Conservation (phyloP, 176 grass and related monocot genomes). For the Bolboschoenus planiculmis region DNA sequence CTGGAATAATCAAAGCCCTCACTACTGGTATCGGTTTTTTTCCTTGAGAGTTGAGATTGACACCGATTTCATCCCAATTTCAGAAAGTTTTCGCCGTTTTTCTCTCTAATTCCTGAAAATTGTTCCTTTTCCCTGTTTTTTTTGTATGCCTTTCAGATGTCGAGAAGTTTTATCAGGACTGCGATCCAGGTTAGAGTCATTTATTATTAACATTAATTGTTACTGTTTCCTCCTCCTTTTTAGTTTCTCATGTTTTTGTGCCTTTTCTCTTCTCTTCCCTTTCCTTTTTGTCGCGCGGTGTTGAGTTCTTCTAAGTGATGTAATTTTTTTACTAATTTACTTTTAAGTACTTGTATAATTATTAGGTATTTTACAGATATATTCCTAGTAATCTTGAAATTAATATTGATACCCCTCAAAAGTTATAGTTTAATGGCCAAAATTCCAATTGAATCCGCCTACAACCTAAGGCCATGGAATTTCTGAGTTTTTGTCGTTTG, state of each 20-base stretch:
- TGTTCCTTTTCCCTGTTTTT: constrained; percentile 13
- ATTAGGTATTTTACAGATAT: constrained; percentile 3
- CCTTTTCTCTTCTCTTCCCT: neutral
- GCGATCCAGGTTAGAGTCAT: constrained; percentile 63
- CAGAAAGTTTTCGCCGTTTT: neutral
- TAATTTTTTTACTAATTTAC: neutral
- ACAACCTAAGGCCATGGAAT: constrained; percentile 11
- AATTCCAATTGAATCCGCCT: neutral
- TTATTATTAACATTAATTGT: neutral
- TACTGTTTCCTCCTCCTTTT: neutral
- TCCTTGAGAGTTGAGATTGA: neutral
- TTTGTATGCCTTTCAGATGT: constrained; percentile 52
- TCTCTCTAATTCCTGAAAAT: neutral
- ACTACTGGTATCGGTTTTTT: constrained; percentile 44
- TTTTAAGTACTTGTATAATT: neutral
- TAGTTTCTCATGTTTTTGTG: neutral
- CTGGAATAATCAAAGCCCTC: constrained; percentile 90
- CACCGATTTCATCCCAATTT: neutral
- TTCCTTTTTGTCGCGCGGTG: neutral
- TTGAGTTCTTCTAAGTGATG: neutral
- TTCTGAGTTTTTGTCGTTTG: constrained; percentile 18
- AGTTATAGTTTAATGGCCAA: neutral
- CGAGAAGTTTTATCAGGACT: constrained; percentile 88
- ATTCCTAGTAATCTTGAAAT: neutral
- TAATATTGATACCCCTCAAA: neutral